phyloP scores from a whole-genome alignment of 208 protist species.

The Crithidia acanthocephali region DNA sequence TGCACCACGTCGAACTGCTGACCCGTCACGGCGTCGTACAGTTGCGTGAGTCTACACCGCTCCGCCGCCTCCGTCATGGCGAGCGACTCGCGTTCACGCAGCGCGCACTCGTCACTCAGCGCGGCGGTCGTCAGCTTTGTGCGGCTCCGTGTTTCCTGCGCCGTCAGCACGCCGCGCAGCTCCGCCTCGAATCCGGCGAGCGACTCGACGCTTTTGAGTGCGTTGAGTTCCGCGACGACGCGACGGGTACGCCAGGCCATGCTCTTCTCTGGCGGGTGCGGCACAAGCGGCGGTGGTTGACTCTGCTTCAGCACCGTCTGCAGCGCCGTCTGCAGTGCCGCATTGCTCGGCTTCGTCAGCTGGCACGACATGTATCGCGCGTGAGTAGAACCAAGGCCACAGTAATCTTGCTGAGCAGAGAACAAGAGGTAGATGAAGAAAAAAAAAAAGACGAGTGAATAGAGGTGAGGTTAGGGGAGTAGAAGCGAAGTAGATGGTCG shows the following conservation, averaged over 20 bases:
- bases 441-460: too few relatives aligned
- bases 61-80: constrained; percentile 31
- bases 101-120: constrained; percentile 46
- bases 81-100: constrained; percentile 47
- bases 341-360: constrained; percentile 14
- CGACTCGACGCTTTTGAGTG: constrained; percentile 32
- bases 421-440: too few relatives aligned
- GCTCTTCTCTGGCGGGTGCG: constrained; percentile 25
- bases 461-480: too few relatives aligned
- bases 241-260: constrained; percentile 60
- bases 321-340: constrained; percentile 34
- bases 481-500: too few relatives aligned
- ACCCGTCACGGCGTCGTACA: neutral
- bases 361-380: constrained; percentile 13
- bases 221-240: constrained; percentile 61
- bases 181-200: constrained; percentile 50
- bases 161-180: constrained; percentile 47
- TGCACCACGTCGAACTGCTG: constrained; percentile 16
- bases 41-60: constrained; percentile 22
- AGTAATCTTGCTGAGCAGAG: too few relatives aligned
- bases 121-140: constrained; percentile 49
- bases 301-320: constrained; percentile 12
- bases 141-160: constrained; percentile 57
- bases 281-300: constrained; percentile 21
- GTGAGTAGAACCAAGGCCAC: too few relatives aligned